These are phyloP conservation scores for Linnemannia hyalina DNA, from an alignment of 192 early-diverging fungal species.

Conservation along the genomic window DNA sequence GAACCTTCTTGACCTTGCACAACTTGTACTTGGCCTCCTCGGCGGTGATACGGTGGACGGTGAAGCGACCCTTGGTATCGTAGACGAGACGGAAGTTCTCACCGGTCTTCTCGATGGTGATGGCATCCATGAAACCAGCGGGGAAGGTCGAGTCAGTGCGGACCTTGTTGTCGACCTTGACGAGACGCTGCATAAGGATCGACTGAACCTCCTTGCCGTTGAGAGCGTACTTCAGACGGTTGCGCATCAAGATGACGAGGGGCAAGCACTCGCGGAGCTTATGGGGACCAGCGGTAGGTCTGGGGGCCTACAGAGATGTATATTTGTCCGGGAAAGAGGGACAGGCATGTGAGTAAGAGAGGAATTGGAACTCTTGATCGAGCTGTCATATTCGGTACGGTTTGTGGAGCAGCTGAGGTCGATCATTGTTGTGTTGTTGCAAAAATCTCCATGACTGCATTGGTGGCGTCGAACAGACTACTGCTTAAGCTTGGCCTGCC, in stretches of 20 bases:
- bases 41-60: constrained; percentile 97
- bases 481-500: background rate
- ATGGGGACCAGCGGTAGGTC: constrained; percentile 98
- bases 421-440: background rate
- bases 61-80: constrained; percentile 99
- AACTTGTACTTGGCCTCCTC: constrained; percentile 99
- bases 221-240: constrained; percentile 99
- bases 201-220: constrained; percentile 96
- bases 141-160: constrained; percentile 84
- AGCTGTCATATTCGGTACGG: background rate
- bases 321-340: background rate
- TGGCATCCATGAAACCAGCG: constrained; percentile 82
- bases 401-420: background rate
- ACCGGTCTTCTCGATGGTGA: constrained; percentile 94
- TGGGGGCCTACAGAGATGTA: constrained; percentile 75
- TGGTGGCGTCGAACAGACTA: background rate
- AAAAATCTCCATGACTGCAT: background rate
- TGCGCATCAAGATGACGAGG: constrained; percentile 97
- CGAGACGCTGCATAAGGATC: constrained; percentile 98
- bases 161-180: constrained; percentile 98
- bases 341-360: background rate
- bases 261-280: constrained; percentile 99
- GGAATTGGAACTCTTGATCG: background rate
- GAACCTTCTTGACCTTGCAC: constrained; percentile 96
- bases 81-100: constrained; percentile 99